Conservation (phyloP, 345 rosid species). For the Lepidium africanum region DNA sequence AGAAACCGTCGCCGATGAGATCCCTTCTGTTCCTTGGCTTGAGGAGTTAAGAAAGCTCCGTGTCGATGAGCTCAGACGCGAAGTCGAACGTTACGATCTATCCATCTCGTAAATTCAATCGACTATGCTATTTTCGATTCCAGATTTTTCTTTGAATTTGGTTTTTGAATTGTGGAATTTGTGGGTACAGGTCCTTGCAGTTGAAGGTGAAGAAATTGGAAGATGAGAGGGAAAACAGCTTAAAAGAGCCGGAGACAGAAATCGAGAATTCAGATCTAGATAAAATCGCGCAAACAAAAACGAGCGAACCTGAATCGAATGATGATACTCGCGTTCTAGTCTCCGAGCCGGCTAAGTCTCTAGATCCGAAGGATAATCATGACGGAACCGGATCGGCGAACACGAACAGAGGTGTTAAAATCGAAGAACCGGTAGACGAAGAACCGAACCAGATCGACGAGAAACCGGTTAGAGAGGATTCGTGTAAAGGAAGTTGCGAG, state of each 20-base stretch:
- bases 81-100: constrained; percentile 42
- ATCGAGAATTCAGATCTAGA: constrained; percentile 44
- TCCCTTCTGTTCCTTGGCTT: constrained; percentile 27
- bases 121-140: too few relatives aligned
- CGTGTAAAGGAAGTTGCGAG: constrained; percentile 33
- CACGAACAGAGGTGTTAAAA: constrained; percentile 11
- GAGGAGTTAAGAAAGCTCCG: constrained; percentile 46
- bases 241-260: constrained; percentile 3
- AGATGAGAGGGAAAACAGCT: constrained; percentile 42
- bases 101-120: constrained; percentile 40
- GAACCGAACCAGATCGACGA: background rate
- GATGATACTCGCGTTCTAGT: too few relatives aligned
- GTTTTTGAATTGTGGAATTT: background rate
- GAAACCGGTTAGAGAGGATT: constrained; percentile 15
- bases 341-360: constrained; percentile 2
- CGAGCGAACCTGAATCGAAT: background rate
- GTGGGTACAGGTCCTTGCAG: constrained; percentile 35
- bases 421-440: background rate
- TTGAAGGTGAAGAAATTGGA: constrained; percentile 54
- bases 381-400: constrained; percentile 22
- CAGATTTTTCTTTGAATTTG: too few relatives aligned
- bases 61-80: constrained; percentile 55
- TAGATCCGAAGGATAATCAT: constrained; percentile 29
- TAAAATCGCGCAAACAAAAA: background rate
- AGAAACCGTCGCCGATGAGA: constrained; percentile 1